A percentile compares a stretch with the other conserved stretches of the same genome.
These are phyloP conservation scores for Pseudogymnoascus sp. DNA, from an alignment of 2,329 filamentous ascomycete genomes.

Conservation along the genomic window DNA sequence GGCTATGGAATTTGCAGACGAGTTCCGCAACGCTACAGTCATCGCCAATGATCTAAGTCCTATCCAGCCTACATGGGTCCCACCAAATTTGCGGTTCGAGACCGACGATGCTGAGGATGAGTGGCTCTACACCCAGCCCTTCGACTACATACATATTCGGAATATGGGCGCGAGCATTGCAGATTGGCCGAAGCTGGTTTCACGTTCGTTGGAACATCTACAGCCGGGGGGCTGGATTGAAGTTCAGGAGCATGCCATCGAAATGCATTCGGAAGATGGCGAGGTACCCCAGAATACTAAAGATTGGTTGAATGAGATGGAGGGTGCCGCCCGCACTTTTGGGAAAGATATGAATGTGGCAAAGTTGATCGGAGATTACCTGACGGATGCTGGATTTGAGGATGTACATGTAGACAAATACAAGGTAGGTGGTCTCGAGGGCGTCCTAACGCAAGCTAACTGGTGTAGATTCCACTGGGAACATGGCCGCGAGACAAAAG, in stretches of 20 bases:
- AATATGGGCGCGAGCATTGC: slow-evolving; percentile 6
- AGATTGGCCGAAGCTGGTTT: slow-evolving; percentile 8
- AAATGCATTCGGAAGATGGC: slow-evolving; percentile 16
- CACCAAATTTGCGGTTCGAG: slow-evolving; percentile 22
- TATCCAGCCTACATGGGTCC: slow-evolving; percentile 16
- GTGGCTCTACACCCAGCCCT: slow-evolving; percentile 22
- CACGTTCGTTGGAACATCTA: slow-evolving; percentile 10
- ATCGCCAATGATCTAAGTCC: slow-evolving; percentile 14
- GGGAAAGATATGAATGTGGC: slow-evolving; percentile 25
- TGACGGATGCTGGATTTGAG: slow-evolving; percentile 32
- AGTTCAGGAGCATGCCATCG: slow-evolving; percentile 21
- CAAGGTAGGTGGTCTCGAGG: slow-evolving; percentile 9
- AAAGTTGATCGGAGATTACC: slow-evolving; percentile 21
- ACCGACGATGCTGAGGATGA: slow-evolving; percentile 27
- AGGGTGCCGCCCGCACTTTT: slow-evolving; percentile 29
- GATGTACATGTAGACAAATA: slow-evolving; percentile 14
- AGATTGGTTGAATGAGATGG: slow-evolving; percentile 18
- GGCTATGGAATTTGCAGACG: slow-evolving; percentile 14
- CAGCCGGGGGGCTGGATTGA: slow-evolving; percentile 24
- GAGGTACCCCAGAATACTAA: slow-evolving; percentile 12
- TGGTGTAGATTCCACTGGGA: background rate
- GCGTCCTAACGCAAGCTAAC: background rate
- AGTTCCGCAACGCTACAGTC: slow-evolving; percentile 13
- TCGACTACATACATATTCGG: slow-evolving; percentile 19
- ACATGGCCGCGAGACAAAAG: background rate